Evolutionary conservation across 1,139 yeast genomes (phyloP).

Genomic region (Blastobotrys petasosporus): DNA sequence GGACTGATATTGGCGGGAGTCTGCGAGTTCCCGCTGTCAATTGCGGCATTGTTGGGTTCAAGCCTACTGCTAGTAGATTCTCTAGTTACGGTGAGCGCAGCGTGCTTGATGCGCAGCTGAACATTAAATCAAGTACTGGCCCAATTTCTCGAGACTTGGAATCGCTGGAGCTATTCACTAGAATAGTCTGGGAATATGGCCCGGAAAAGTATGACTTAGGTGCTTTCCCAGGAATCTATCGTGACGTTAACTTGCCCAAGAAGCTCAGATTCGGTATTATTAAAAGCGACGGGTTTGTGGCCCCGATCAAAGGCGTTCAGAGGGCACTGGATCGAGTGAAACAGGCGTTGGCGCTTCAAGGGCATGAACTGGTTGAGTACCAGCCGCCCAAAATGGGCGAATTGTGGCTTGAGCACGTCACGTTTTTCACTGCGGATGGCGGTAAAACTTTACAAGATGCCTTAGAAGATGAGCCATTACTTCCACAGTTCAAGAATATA

Average conservation of each 20-base stretch:
- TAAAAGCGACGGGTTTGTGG: conserved; percentile 29
- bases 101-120: conserved; percentile 18
- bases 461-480: conserved; percentile 6
- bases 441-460: conserved; percentile 11
- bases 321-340: conserved; percentile 32
- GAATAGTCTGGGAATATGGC: conserved; percentile 44
- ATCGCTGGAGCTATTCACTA: conserved; percentile 53
- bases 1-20: conserved; percentile 56
- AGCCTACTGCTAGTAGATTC: conserved; percentile 35
- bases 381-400: conserved; percentile 27
- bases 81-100: conserved; percentile 32
- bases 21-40: conserved; percentile 49
- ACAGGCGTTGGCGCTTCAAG: conserved; percentile 22
- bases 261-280: conserved; percentile 35
- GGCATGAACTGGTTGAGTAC: conserved; percentile 40
- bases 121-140: conserved; percentile 41
- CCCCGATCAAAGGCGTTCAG: conserved; percentile 41
- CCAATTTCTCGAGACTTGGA: conserved; percentile 47
- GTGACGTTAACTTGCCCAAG: conserved; percentile 43
- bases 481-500: background rate
- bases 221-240: conserved; percentile 15
- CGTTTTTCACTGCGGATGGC: conserved; percentile 21
- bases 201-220: conserved; percentile 50
- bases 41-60: conserved; percentile 45
- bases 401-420: conserved; percentile 8